Percentiles rank a stretch among this genome's conserved stretches.
These are phyloP conservation scores for Zizania latifolia DNA, from an alignment of 176 grass and related monocot species.

Conservation along the genomic window DNA sequence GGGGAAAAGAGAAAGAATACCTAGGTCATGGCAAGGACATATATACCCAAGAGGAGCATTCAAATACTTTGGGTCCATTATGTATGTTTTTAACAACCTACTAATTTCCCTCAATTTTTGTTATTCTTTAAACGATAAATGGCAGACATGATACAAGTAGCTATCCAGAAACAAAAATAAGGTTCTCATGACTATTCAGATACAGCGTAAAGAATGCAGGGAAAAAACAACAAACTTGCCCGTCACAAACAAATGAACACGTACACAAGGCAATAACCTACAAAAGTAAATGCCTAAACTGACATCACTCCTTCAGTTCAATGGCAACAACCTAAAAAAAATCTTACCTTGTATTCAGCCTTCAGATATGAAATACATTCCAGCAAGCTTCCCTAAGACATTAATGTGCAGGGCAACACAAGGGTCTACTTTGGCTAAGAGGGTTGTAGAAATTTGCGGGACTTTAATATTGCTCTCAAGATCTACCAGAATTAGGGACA, in stretches of 20 bases:
- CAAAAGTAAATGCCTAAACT: not conserved
- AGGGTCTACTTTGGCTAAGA: not conserved
- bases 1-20: not conserved
- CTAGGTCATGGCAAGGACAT: not conserved
- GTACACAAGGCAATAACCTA: not conserved
- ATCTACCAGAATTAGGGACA: not conserved
- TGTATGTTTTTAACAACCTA: not conserved
- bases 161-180: not conserved
- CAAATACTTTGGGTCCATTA: not conserved
- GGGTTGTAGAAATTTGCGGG: not conserved
- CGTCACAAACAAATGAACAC: no score
- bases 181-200: not conserved
- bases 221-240: not conserved
- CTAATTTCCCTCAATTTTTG: not conserved
- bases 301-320: not conserved
- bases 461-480: not conserved
- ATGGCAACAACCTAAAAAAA: not conserved
- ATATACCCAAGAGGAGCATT: not conserved
- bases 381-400: not conserved
- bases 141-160: constrained; percentile 6
- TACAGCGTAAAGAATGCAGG: not conserved
- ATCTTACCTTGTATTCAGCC: not conserved
- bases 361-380: not conserved
- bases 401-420: not conserved
- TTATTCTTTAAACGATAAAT: not conserved